Base-by-base conservation (phyloP, 495 filamentous ascomycete species). In the Penicillium cosmopolitanum region DNA sequence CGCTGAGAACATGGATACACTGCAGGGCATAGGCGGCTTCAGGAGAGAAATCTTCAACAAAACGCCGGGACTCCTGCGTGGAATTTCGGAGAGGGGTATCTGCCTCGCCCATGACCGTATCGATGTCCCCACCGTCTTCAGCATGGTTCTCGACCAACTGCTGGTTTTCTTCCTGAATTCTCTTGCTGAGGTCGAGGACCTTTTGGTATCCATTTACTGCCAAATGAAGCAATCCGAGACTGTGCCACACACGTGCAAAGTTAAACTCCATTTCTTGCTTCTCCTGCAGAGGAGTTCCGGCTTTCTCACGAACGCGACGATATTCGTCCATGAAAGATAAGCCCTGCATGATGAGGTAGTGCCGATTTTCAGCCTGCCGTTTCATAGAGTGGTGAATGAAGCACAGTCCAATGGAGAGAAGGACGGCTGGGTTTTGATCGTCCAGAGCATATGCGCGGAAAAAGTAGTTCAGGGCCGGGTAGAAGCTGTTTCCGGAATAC, bases 201-300 rank as follows among this genome's bases (percentile, higher is more conserved):
- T 80, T 77, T 58, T 86, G 73, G 68, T 97, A 98, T 52, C 84
- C 90, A 33, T 87, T 83, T 15, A 90, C 76, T 3, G 95, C 94
- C 13, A 96, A 69, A 68, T 93, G 89, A 13, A 80, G 77, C 34
- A 98, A 72, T 1, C 93, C 92, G 9, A 98, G 81, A 38, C 89
- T 77, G 65, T 96, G 91, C 72, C 89, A 97, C 3, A 88, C 82
- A 12, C 92, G 81, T 18, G 85, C 95, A 47, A 93, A 82, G 65
- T 98, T 98, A 73, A 89, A 98, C 58, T 96, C 89, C 19, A 92
- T 91, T 71, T 98, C 95, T 69, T 93, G 90, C 46, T 77, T 70
- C 65, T 87, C 82, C 42, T 78, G 70, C n/a, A 75, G 64, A 2
- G 74, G 63, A 52, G 53, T 69, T 25, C 70, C 73, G 56, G 72